Percentiles rank a stretch among this genome's conserved stretches.
Conservation (phyloP, 2,329 filamentous ascomycete species). For the Aureobasidium zeae region DNA sequence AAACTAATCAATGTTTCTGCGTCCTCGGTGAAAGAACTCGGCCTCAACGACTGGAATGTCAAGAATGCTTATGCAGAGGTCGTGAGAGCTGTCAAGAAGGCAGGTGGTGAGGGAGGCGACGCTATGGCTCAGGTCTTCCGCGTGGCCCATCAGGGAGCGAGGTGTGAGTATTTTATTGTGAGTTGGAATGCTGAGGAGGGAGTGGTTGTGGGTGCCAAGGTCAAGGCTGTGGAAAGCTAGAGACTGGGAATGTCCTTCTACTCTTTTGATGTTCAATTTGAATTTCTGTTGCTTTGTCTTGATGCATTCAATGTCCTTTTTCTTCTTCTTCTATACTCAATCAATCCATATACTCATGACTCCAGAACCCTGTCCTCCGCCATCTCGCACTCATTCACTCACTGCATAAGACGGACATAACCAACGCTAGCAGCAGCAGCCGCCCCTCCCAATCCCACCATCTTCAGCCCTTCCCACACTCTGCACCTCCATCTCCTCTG, state of each 20-base stretch:
- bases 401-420: conserved; percentile 18
- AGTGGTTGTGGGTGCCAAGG: conserved; percentile 67
- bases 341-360: neutral
- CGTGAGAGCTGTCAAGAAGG: conserved; percentile 58
- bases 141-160: conserved; percentile 52
- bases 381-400: neutral
- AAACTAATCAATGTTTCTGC: conserved; percentile 53
- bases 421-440: conserved; percentile 58
- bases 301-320: neutral
- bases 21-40: conserved; percentile 56
- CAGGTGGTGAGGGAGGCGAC: conserved; percentile 47
- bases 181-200: conserved; percentile 50
- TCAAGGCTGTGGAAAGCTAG: conserved; percentile 57
- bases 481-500: conserved; percentile 24
- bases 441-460: conserved; percentile 53
- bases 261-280: neutral
- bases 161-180: conserved; percentile 73
- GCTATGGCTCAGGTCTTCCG: conserved; percentile 64
- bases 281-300: neutral
- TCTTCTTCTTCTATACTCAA: neutral
- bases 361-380: too few relatives aligned
- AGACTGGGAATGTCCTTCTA: neutral
- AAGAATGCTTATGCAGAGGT: conserved; percentile 60
- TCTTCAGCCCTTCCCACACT: conserved; percentile 45
- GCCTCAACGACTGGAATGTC: conserved; percentile 63